Conservation (phyloP, 2,329 filamentous ascomycete species). For the Mollisiaceae sp. region DNA sequence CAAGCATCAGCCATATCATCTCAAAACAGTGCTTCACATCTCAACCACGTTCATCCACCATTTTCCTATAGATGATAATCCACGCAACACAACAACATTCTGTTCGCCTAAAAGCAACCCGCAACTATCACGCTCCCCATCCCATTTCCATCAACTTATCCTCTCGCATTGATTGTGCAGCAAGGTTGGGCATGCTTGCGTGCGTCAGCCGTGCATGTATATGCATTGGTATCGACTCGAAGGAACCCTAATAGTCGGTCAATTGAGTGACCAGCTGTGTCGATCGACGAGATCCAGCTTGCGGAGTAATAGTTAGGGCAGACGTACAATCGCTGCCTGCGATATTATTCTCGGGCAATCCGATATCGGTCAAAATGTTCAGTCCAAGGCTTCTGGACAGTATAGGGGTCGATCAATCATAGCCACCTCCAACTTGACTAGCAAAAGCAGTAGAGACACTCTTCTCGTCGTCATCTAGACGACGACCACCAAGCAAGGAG, state of each 20-base stretch:
- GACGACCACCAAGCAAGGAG: conserved; percentile 46
- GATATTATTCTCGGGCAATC: conserved; percentile 26
- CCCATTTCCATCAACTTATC: conserved; percentile 9
- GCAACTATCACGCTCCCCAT: background rate
- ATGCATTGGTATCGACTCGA: conserved; percentile 8
- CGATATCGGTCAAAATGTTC: conserved; percentile 27
- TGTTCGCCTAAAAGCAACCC: conserved; percentile 2
- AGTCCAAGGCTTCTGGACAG: conserved; percentile 23
- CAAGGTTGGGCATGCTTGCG: background rate
- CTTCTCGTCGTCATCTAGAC: conserved; percentile 89
- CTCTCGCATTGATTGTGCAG: conserved; percentile 4
- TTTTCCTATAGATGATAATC: background rate
- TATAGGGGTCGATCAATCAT: conserved; percentile 41
- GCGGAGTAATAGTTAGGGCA: conserved; percentile 24
- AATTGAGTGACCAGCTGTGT: conserved; percentile 19
- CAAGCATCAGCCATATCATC: conserved; percentile 1
- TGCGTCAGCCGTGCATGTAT: background rate
- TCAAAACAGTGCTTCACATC: conserved; percentile 8
- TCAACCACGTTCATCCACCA: background rate
- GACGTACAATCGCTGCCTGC: conserved; percentile 12
- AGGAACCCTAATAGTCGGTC: conserved; percentile 12
- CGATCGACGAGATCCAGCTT: conserved; percentile 30
- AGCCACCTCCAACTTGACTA: conserved; percentile 76
- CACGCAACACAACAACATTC: conserved; percentile 5
- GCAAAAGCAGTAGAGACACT: conserved; percentile 97